phyloP scores from a whole-genome alignment of 2,329 filamentous ascomycete species.

The Cordyceps tenuipes region DNA sequence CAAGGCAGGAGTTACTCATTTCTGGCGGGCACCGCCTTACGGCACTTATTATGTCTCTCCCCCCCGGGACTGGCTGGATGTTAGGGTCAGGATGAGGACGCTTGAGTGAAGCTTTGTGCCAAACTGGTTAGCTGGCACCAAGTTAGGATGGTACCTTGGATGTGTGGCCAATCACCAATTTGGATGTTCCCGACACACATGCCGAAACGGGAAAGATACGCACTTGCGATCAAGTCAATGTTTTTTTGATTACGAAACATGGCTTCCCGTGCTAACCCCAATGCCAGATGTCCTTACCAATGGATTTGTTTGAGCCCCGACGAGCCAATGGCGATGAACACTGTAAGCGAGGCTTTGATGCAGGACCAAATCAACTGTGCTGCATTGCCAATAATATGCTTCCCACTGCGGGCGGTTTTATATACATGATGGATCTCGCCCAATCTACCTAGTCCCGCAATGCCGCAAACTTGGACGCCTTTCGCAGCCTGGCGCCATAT shows the following conservation, averaged over 20 bases:
- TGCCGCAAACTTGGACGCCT: constrained; percentile 30
- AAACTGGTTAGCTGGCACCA: not conserved
- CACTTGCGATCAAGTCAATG: not conserved
- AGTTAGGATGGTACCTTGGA: not conserved
- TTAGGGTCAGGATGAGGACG: not conserved
- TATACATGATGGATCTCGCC: not conserved
- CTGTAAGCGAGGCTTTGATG: too few species aligned
- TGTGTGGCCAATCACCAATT: too few species aligned
- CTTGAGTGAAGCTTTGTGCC: not conserved
- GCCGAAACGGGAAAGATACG: not conserved
- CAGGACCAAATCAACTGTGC: too few species aligned
- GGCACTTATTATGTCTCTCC: not conserved
- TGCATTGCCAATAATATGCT: not conserved
- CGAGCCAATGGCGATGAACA: too few species aligned
- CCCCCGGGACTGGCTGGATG: not conserved
- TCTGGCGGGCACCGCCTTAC: not conserved
- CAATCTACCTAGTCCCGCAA: constrained; percentile 12
- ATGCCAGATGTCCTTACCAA: too few species aligned
- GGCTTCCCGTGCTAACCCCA: not conserved
- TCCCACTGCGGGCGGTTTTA: not conserved
- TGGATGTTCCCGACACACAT: too few species aligned
- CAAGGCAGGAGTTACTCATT: not conserved
- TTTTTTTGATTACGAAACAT: not conserved
- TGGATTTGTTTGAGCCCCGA: too few species aligned
- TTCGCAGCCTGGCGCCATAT: constrained; percentile 37